Evolutionary conservation across 1,284 basidiomycete genomes (phyloP).

Genomic region (Apiotrichum akiyoshidainum): DNA sequence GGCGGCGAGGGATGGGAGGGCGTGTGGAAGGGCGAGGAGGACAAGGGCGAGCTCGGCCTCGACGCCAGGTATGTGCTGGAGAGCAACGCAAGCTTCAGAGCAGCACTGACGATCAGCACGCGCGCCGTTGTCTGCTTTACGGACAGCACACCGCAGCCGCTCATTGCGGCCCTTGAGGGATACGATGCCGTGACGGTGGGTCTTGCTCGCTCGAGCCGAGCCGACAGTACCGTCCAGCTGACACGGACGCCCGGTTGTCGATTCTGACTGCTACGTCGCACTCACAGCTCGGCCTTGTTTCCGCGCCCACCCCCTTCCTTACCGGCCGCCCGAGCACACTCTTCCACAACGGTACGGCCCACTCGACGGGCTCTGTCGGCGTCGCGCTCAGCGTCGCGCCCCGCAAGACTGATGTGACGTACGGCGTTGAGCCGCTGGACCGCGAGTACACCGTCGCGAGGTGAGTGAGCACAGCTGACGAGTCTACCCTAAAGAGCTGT

Average conservation of each 20-base stretch:
- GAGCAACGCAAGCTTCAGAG: too few species aligned
- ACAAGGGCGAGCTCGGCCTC: neutral
- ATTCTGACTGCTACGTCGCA: constrained; percentile 23
- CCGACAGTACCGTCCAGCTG: neutral
- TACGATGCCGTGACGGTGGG: constrained; percentile 10
- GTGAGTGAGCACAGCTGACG: constrained; percentile 43
- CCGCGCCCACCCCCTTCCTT: constrained; percentile 77
- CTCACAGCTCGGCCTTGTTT: constrained; percentile 65
- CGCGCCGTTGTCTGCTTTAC: constrained; percentile 32
- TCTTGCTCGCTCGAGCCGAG: neutral
- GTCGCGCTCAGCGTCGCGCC: constrained; percentile 57
- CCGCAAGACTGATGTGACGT: constrained; percentile 51
- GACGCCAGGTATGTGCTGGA: neutral
- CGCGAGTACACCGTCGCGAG: constrained; percentile 58
- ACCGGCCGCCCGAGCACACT: constrained; percentile 76
- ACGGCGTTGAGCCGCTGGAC: constrained; percentile 60
- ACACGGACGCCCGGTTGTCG: neutral
- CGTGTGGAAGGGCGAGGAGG: constrained; percentile 24
- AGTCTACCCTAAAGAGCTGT: too few species aligned
- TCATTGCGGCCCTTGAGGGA: constrained; percentile 25
- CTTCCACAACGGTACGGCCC: constrained; percentile 60
- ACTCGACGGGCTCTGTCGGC: constrained; percentile 69
- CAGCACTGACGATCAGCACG: constrained; percentile 9
- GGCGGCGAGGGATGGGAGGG: constrained; percentile 24
- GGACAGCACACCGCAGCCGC: constrained; percentile 35